Conservation (phyloP, 495 filamentous ascomycete species). For the Xanthoparmelia taractica region DNA sequence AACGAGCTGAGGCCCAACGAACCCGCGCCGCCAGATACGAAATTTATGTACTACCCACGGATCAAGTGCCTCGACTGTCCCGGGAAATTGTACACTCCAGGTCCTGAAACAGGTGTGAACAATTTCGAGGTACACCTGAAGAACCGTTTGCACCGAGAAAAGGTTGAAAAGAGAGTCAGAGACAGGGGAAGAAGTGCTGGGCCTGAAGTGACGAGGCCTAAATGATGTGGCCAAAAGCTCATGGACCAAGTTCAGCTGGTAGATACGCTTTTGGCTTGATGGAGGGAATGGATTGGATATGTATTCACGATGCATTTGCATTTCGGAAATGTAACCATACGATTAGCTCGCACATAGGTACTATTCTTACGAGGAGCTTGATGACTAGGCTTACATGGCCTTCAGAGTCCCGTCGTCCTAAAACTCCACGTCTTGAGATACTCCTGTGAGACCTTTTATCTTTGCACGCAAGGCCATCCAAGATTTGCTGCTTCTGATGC, state of each 20-base stretch:
- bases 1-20: slow-evolving; percentile 44
- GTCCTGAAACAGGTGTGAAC: slow-evolving; percentile 72
- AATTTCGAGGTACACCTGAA: slow-evolving; percentile 88
- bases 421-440: neutral
- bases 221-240: neutral
- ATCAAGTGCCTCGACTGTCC: slow-evolving; percentile 89
- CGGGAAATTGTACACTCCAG: slow-evolving; percentile 84
- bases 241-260: neutral
- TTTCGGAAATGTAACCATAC: neutral
- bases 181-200: slow-evolving; percentile 1
- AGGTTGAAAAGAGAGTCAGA: slow-evolving; percentile 52
- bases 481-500: neutral
- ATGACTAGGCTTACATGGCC: neutral
- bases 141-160: slow-evolving; percentile 68
- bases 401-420: neutral
- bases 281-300: neutral
- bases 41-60: slow-evolving; percentile 71
- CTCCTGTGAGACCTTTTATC: neutral
- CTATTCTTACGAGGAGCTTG: neutral
- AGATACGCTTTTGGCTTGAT: neutral
- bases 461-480: neutral
- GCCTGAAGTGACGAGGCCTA: neutral
- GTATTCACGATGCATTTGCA: slow-evolving; percentile 3
- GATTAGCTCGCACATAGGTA: neutral
- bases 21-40: slow-evolving; percentile 46